phyloP scores from a whole-genome alignment of 768 basidiomycete species.

The Kwoniella europaea region DNA sequence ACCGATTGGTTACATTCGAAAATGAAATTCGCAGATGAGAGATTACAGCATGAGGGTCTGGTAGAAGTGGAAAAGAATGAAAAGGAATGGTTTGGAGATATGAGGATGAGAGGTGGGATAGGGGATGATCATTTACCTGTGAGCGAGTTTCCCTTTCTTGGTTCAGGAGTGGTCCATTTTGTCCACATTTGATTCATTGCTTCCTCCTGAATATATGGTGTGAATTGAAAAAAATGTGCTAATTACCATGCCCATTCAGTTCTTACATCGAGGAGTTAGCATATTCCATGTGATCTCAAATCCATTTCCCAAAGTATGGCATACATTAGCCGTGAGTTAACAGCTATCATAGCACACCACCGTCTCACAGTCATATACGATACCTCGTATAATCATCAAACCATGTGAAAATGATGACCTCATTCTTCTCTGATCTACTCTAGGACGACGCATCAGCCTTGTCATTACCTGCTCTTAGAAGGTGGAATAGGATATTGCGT shows the following conservation, averaged over 20 bases:
- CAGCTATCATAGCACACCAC: too few relatives aligned
- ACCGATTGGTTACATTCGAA: slow-evolving; percentile 93
- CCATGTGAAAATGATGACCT: too few relatives aligned
- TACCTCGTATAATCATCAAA: too few relatives aligned
- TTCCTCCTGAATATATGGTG: neutral
- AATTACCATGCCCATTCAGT: slow-evolving; percentile 53
- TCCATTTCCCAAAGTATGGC: slow-evolving; percentile 91
- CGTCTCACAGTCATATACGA: too few relatives aligned
- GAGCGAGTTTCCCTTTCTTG: slow-evolving; percentile 21
- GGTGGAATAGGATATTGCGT: slow-evolving; percentile 87
- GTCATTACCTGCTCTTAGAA: slow-evolving; percentile 79
- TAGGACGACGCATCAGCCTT: slow-evolving; percentile 90
- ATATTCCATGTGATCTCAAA: slow-evolving; percentile 86
- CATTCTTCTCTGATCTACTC: too few relatives aligned
- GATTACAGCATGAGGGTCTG: slow-evolving; percentile 70
- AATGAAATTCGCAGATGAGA: slow-evolving; percentile 71
- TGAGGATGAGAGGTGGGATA: slow-evolving; percentile 61
- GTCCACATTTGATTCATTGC: neutral
- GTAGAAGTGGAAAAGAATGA: slow-evolving; percentile 59
- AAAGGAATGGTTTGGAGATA: slow-evolving; percentile 42
- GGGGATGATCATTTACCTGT: slow-evolving; percentile 90
- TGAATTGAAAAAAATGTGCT: too few relatives aligned
- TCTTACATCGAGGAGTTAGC: slow-evolving; percentile 78
- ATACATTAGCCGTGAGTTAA: slow-evolving; percentile 69
- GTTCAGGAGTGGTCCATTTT: neutral